A percentile compares a stretch with the other conserved stretches of the same genome.
Evolutionary conservation across 2,329 filamentous ascomycete genomes (phyloP).

Genomic region (Sclerotiophoma versabilis): DNA sequence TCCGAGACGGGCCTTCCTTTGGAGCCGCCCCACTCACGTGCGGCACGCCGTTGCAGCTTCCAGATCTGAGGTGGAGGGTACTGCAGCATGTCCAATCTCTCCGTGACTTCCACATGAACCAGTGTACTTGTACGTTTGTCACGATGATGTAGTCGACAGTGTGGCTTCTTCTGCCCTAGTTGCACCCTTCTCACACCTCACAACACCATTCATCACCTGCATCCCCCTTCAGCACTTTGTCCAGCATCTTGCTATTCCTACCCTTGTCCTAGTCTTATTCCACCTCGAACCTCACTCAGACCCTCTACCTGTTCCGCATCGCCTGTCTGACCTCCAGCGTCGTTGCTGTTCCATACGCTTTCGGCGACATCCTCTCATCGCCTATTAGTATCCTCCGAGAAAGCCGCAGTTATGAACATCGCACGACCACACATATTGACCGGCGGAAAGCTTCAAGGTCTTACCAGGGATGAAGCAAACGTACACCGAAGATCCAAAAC

Average conservation of each 20-base stretch:
- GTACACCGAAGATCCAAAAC: conserved; percentile 42
- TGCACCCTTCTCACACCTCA: neutral
- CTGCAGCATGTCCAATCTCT: neutral
- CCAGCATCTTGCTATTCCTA: conserved; percentile 4
- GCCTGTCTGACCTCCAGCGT: conserved; percentile 26
- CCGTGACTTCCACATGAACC: conserved; percentile 3
- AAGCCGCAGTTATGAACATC: conserved; percentile 48
- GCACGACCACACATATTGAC: conserved; percentile 28
- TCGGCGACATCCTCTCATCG: conserved; percentile 21
- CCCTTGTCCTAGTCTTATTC: conserved; percentile 19
- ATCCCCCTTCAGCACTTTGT: neutral
- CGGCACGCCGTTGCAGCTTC: neutral
- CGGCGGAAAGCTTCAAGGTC: conserved; percentile 45
- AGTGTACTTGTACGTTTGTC: neutral
- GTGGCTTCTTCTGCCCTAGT: neutral
- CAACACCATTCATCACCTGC: conserved; percentile 5
- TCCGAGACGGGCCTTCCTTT: neutral
- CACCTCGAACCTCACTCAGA: conserved; percentile 6
- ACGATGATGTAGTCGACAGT: neutral
- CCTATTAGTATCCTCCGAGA: conserved; percentile 16
- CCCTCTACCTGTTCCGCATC: conserved; percentile 13
- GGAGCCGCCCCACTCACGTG: neutral
- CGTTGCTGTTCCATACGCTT: conserved; percentile 34
- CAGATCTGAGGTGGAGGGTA: neutral
- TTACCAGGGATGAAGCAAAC: conserved; percentile 49